A percentile compares a stretch with the other conserved stretches of the same genome.
phyloP scores from a whole-genome alignment of 345 rosid genomes.

The Boechera retrofracta region DNA sequence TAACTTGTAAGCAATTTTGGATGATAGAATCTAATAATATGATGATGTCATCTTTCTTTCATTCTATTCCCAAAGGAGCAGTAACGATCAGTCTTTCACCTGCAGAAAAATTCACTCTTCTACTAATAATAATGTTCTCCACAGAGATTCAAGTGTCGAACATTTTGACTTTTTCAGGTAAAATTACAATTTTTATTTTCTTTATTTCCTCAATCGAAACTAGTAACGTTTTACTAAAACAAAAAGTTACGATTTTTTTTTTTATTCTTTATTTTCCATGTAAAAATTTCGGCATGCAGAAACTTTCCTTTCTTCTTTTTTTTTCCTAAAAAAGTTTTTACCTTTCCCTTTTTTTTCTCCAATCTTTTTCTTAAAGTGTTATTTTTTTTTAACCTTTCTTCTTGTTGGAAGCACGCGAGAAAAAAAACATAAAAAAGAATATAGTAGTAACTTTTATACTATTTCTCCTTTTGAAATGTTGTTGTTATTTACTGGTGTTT shows the following conservation, averaged over 20 bases:
- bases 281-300: constrained; percentile 38
- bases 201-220: not conserved
- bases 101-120: constrained; percentile 36
- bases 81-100: constrained; percentile 29
- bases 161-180: constrained; percentile 44
- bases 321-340: constrained; percentile 28
- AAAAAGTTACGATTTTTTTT: not conserved
- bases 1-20: not conserved
- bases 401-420: constrained; percentile 51
- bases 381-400: not conserved
- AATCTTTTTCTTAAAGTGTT: constrained; percentile 41
- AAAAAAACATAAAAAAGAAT: constrained; percentile 12
- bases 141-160: constrained; percentile 15
- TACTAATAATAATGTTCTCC: constrained; percentile 27
- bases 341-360: constrained; percentile 30
- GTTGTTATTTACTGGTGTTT: constrained; percentile 38
- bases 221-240: constrained; percentile 14
- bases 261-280: constrained; percentile 13
- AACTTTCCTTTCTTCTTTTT: constrained; percentile 15
- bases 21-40: constrained; percentile 24
- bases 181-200: not conserved
- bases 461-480: constrained; percentile 14
- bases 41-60: constrained; percentile 35
- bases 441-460: constrained; percentile 35
- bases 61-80: constrained; percentile 23